Conservation (phyloP, 176 grass and related monocot species). For the Oryza meridionalis region DNA sequence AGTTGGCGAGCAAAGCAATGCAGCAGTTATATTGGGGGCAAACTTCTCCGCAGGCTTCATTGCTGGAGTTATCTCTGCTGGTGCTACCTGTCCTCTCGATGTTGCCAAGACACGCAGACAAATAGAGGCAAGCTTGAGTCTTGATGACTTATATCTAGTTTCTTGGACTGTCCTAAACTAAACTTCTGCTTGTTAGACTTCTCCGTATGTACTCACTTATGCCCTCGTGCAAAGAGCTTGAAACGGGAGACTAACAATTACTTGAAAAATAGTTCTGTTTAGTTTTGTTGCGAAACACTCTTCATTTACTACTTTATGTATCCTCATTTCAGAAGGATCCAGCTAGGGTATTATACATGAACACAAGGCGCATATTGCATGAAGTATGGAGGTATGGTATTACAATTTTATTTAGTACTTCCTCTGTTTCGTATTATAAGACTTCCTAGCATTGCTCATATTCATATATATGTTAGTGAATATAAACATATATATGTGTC, state of each 20-base stretch:
- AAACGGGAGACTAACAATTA: not conserved
- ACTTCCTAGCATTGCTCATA: no score
- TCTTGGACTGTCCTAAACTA: not conserved
- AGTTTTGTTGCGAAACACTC: not conserved
- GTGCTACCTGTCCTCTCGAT: constrained; percentile 87
- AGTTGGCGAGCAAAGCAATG: constrained; percentile 59
- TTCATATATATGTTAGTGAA: no score
- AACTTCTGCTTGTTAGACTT: not conserved
- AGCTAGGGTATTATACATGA: constrained; percentile 68
- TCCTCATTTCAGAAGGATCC: constrained; percentile 80
- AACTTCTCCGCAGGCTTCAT: constrained; percentile 85
- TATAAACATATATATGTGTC: no score
- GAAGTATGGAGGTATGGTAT: constrained; percentile 85
- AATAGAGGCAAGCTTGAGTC: constrained; percentile 65
- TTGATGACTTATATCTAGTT: not conserved
- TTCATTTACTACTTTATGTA: not conserved
- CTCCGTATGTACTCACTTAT: not conserved
- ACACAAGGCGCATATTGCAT: constrained; percentile 68
- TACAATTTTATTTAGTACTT: constrained; percentile 10
- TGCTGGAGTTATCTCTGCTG: constrained; percentile 81
- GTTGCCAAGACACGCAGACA: constrained; percentile 91
- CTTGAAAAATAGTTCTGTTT: not conserved
- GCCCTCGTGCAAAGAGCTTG: constrained; percentile 8
- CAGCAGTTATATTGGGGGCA: constrained; percentile 57
- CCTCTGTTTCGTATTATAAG: no score